A percentile compares a stretch with the other conserved stretches of the same genome.
Evolutionary conservation across 371 early-diverging fungal genomes (phyloP).

Genomic region (Apophysomyces trapeziformis): DNA sequence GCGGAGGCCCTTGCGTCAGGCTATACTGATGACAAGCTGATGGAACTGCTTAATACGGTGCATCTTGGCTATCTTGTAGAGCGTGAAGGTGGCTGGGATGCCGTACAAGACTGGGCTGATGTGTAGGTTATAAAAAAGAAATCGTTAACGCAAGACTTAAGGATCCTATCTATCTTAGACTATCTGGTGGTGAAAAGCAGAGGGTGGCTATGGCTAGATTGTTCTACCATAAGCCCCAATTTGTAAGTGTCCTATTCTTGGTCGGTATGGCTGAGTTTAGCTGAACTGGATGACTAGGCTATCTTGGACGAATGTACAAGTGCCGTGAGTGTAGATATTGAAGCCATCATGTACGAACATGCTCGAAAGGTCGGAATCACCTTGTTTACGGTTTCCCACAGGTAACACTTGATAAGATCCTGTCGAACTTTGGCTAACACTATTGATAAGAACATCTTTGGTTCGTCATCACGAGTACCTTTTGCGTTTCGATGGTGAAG

Average conservation of each 20-base stretch:
- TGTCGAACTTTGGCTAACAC: background rate
- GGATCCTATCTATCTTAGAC: constrained; percentile 6
- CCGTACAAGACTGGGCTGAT: constrained; percentile 85
- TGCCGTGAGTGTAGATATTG: constrained; percentile 85
- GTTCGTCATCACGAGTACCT: constrained; percentile 81
- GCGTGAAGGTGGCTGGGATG: constrained; percentile 86
- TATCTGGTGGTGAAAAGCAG: constrained; percentile 86
- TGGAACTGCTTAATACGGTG: constrained; percentile 71
- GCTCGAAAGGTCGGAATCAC: constrained; percentile 83
- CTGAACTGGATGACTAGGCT: constrained; percentile 44
- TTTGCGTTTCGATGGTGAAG: constrained; percentile 84
- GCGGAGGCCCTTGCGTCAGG: constrained; percentile 58
- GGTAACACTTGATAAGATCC: constrained; percentile 38
- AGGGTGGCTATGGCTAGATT: constrained; percentile 83
- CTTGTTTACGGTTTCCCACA: constrained; percentile 84
- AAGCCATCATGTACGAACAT: constrained; percentile 83
- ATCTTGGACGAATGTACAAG: constrained; percentile 90
- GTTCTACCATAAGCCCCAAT: constrained; percentile 85
- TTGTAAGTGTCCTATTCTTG: constrained; percentile 49
- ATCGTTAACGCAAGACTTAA: constrained; percentile 18
- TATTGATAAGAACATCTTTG: constrained; percentile 41
- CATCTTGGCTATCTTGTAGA: constrained; percentile 74
- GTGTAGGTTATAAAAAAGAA: constrained; percentile 37
- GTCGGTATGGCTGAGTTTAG: background rate
- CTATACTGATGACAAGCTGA: constrained; percentile 63